Percentiles rank a stretch among this genome's conserved stretches.
Evolutionary conservation across 1,284 basidiomycete genomes (phyloP).

Genomic region (Vanrija humicola): DNA sequence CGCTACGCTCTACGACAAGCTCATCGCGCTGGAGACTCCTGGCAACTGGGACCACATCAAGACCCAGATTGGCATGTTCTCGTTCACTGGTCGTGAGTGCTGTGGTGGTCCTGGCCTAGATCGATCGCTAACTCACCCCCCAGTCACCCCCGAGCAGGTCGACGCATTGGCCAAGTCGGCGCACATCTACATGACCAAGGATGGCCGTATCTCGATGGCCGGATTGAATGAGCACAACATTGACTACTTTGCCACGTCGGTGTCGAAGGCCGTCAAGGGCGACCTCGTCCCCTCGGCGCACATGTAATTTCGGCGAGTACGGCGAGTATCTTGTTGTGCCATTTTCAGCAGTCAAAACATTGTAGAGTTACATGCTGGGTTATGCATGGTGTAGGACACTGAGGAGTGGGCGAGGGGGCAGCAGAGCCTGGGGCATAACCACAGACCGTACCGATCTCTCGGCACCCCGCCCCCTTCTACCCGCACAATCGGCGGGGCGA

Average conservation of each 20-base stretch:
- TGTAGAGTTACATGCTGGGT: no score
- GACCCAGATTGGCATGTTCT: conserved; percentile 75
- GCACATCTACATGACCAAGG: conserved; percentile 71
- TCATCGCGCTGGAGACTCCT: conserved; percentile 83
- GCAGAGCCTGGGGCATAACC: no score
- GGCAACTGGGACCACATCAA: conserved; percentile 95
- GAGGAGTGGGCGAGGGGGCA: no score
- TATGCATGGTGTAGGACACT: no score
- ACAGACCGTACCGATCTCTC: no score
- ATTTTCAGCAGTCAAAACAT: no score
- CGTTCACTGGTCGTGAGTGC: conserved; percentile 67
- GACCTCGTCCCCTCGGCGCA: conserved; percentile 49
- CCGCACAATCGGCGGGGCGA: no score
- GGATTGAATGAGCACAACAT: conserved; percentile 87
- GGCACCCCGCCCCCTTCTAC: no score
- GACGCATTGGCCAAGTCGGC: conserved; percentile 84
- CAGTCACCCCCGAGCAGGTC: conserved; percentile 72
- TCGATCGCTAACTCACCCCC: not conserved
- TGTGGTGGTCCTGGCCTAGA: not conserved
- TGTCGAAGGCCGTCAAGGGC: conserved; percentile 77
- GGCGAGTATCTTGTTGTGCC: not conserved
- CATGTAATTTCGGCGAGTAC: not conserved
- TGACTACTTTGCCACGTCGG: conserved; percentile 82
- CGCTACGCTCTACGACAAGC: conserved; percentile 70
- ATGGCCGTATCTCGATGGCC: conserved; percentile 91